A percentile compares a stretch with the other conserved stretches of the same genome.
Conservation (phyloP, 148 eudicot species). For the Spergularia marina region DNA sequence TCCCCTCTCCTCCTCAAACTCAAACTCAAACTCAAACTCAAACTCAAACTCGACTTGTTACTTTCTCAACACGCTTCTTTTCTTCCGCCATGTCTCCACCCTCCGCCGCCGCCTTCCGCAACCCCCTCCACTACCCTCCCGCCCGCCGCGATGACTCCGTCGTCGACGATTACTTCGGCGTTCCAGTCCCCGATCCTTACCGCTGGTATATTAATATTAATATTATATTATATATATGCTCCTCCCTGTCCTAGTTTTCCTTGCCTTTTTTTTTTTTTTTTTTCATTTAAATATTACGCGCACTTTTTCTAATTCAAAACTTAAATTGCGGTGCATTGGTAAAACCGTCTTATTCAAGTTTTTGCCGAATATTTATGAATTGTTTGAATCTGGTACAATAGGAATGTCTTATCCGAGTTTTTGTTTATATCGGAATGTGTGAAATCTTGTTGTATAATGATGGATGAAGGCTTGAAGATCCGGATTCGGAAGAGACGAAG, state of each 20-base stretch:
- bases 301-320: too few species aligned
- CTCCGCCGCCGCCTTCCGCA: constrained; percentile 30
- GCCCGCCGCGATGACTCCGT: constrained; percentile 51
- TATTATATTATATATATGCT: too few species aligned
- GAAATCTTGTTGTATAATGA: not conserved
- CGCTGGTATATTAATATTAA: constrained; percentile 54
- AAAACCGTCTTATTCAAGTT: too few species aligned
- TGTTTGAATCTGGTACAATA: not conserved
- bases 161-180: constrained; percentile 52
- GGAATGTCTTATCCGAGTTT: not conserved
- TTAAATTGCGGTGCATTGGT: too few species aligned
- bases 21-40: not conserved
- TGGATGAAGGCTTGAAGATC: constrained; percentile 78
- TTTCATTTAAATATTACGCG: too few species aligned
- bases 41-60: not conserved
- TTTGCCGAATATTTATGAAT: too few species aligned
- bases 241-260: too few species aligned
- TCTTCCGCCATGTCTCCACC: constrained; percentile 30
- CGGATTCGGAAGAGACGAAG: constrained; percentile 82
- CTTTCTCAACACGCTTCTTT: constrained; percentile 18
- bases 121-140: constrained; percentile 42
- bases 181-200: constrained; percentile 53
- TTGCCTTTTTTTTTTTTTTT: too few species aligned
- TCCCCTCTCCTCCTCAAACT: not conserved
- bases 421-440: not conserved